Percentiles rank a stretch among this genome's conserved stretches.
Evolutionary conservation across 352 stramenopile species (phyloP).

Genomic region (Globisporangium polare): DNA sequence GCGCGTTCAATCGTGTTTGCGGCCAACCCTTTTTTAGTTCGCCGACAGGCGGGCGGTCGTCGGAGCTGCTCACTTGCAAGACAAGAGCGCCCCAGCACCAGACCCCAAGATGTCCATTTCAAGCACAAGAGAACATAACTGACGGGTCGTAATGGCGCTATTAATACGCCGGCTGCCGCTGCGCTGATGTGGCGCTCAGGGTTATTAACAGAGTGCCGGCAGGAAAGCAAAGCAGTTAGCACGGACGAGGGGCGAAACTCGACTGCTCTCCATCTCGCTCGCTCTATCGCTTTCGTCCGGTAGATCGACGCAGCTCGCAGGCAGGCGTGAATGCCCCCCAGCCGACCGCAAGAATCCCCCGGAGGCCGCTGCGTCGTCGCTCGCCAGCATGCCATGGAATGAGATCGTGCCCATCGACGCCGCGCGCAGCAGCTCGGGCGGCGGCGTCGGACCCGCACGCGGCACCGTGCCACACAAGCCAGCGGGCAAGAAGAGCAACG

Average conservation of each 20-base stretch:
- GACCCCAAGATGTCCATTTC: neutral
- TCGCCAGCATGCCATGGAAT: slow-evolving; percentile 45
- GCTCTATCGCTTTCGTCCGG: neutral
- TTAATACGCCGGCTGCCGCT: no score
- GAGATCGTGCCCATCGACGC: slow-evolving; percentile 54
- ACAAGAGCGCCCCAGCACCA: neutral
- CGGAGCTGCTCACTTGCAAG: neutral
- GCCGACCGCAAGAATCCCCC: neutral
- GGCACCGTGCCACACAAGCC: slow-evolving; percentile 13
- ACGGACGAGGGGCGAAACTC: neutral
- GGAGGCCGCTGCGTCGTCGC: neutral
- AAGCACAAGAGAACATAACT: neutral
- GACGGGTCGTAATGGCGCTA: neutral
- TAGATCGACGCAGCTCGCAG: neutral
- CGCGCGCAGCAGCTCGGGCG: neutral
- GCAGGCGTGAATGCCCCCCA: slow-evolving; percentile 1
- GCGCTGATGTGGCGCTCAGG: neutral
- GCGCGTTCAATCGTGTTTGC: no score
- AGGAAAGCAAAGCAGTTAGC: slow-evolving; percentile 1
- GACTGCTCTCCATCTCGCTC: neutral
- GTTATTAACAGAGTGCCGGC: neutral
- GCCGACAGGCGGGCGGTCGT: no score
- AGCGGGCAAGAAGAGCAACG: slow-evolving; percentile 18
- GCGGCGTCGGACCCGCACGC: neutral
- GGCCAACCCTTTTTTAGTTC: neutral